These are phyloP conservation scores for Maudiozyma saulgeensis DNA, from an alignment of 805 yeast genomes.

Conservation along the genomic window DNA sequence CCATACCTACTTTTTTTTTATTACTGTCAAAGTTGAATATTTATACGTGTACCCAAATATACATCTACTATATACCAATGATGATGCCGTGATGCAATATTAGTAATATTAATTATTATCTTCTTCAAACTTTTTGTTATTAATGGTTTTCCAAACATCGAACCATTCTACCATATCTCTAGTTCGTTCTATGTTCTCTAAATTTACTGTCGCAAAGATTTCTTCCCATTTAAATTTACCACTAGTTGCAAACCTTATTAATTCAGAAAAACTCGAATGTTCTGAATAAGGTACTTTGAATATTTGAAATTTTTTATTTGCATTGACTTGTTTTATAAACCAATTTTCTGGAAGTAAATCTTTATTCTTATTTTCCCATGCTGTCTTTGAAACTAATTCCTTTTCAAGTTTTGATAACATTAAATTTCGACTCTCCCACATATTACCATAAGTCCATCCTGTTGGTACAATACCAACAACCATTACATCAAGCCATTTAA, in stretches of 20 bases:
- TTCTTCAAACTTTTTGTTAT: background rate
- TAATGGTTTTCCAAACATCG: constrained; percentile 21
- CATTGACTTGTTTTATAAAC: constrained; percentile 20
- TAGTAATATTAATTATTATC: background rate
- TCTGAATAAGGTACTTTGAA: constrained; percentile 83
- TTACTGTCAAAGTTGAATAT: background rate
- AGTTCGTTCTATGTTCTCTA: constrained; percentile 21
- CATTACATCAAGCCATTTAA: constrained; percentile 13
- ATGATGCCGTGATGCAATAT: no score
- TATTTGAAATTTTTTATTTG: constrained; percentile 32
- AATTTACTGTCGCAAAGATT: constrained; percentile 74
- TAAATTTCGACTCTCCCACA: constrained; percentile 7
- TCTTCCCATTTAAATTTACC: constrained; percentile 34
- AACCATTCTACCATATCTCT: constrained; percentile 31
- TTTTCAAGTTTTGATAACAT: constrained; percentile 10
- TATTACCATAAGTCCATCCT: constrained; percentile 67
- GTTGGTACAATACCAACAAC: constrained; percentile 78
- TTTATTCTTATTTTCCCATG: constrained; percentile 6
- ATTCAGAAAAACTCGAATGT: constrained; percentile 82
- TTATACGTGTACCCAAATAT: no score
- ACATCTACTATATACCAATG: no score
- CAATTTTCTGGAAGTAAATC: constrained; percentile 11
- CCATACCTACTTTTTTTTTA: background rate
- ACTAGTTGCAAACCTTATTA: constrained; percentile 51
- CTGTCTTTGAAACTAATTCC: constrained; percentile 9